These are phyloP conservation scores for Pseudogymnoascus sp. DNA, from an alignment of 2,329 filamentous ascomycete species.

Conservation along the genomic window DNA sequence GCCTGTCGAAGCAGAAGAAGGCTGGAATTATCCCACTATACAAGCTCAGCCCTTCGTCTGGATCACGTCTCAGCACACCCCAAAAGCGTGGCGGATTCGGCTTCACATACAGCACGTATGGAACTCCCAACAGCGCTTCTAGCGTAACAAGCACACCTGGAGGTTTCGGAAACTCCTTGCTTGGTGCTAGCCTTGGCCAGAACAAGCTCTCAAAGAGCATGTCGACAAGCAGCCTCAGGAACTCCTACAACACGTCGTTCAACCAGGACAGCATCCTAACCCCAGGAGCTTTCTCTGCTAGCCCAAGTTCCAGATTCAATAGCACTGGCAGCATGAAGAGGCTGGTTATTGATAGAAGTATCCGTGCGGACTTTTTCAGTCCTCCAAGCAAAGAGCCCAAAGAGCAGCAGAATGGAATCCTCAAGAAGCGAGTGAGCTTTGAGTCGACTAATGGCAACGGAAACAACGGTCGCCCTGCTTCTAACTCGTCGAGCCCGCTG, in stretches of 20 bases:
- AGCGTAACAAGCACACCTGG: slow-evolving; percentile 62
- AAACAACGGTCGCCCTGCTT: slow-evolving; percentile 34
- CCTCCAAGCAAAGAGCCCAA: slow-evolving; percentile 51
- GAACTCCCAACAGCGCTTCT: slow-evolving; percentile 65
- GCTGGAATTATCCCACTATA: slow-evolving; percentile 76
- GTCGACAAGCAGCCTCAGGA: slow-evolving; percentile 77
- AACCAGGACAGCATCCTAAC: slow-evolving; percentile 81
- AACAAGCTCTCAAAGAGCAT: slow-evolving; percentile 77
- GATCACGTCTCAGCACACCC: slow-evolving; percentile 72
- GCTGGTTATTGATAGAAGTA: slow-evolving; percentile 80
- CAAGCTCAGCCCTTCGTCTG: slow-evolving; percentile 74
- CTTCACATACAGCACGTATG: slow-evolving; percentile 88
- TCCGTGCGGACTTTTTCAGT: slow-evolving; percentile 65
- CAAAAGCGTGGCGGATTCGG: slow-evolving; percentile 82
- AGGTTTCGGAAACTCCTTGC: slow-evolving; percentile 55
- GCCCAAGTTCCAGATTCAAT: slow-evolving; percentile 54
- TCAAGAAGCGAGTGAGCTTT: slow-evolving; percentile 88
- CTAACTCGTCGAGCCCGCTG: slow-evolving; percentile 30
- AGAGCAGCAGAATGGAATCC: slow-evolving; percentile 30
- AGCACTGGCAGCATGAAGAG: slow-evolving; percentile 72
- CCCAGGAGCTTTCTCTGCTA: slow-evolving; percentile 74
- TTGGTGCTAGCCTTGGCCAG: slow-evolving; percentile 48
- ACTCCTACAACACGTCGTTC: slow-evolving; percentile 70
- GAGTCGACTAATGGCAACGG: slow-evolving; percentile 54
- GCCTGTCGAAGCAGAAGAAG: slow-evolving; percentile 64